phyloP scores from a whole-genome alignment of 768 basidiomycete species.

The Nidularia pulvinata region DNA sequence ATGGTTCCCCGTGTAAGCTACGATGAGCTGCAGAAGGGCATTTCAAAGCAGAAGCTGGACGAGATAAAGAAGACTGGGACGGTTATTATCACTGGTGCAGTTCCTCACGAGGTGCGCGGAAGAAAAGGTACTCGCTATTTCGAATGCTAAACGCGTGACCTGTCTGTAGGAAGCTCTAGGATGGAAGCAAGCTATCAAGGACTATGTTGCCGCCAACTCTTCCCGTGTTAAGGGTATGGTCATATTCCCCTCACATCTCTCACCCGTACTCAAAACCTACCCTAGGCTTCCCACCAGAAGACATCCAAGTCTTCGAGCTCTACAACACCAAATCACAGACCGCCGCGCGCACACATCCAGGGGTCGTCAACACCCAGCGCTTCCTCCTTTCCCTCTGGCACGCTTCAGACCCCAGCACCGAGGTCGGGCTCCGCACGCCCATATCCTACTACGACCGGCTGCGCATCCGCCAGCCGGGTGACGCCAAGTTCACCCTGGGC shows the following conservation, averaged over 20 bases:
- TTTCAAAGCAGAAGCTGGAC: constrained; percentile 41
- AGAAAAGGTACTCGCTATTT: constrained; percentile 10
- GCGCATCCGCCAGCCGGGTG: constrained; percentile 73
- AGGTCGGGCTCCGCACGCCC: constrained; percentile 51
- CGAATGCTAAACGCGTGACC: background rate
- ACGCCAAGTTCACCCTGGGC: constrained; percentile 63
- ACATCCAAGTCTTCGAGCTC: constrained; percentile 74
- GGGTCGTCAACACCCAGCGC: constrained; percentile 54
- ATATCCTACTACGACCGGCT: constrained; percentile 81
- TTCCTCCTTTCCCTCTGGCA: constrained; percentile 63
- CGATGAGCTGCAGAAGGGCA: constrained; percentile 38
- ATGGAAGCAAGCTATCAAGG: constrained; percentile 56
- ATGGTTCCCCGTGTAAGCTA: constrained; percentile 52
- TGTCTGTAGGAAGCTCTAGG: constrained; percentile 46
- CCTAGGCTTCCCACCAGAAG: constrained; percentile 63
- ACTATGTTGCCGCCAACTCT: constrained; percentile 51
- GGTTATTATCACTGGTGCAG: constrained; percentile 55
- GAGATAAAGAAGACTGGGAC: constrained; percentile 51
- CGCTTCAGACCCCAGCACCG: constrained; percentile 35
- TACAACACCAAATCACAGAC: constrained; percentile 70
- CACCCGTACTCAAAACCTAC: background rate
- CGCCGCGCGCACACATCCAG: constrained; percentile 66
- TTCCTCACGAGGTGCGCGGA: constrained; percentile 54
- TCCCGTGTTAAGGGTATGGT: constrained; percentile 43
- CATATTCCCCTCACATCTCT: background rate